Base-by-base conservation (phyloP, 2,329 filamentous ascomycete genomes). In the Botryosphaeria dothidea region DNA sequence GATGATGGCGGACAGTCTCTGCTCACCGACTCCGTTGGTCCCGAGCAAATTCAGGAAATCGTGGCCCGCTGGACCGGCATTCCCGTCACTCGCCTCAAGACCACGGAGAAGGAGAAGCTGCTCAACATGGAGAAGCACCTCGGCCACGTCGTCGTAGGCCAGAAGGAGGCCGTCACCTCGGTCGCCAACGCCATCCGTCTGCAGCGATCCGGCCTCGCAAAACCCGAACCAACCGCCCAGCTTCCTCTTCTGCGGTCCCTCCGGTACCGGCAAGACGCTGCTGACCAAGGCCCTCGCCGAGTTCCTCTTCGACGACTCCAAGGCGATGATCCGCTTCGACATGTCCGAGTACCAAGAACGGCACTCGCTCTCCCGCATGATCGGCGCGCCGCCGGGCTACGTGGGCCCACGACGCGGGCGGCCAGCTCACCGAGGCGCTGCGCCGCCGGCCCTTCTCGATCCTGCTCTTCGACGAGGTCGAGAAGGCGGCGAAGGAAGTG, bases 261-360 rank as follows among this genome's bases (percentile, higher is more conserved):
- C 94, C 0, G 95, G 95, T 83, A 99, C 95, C 13, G 95, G 95
- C 84, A 99, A 99, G 82, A 99, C 95, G 19, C 84, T 99, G 21
- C 88, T 99, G 65, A 98, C 94, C 69, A 99, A 99, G 80, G 95
- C 94, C 17, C 85, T 99, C 66, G 95, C 95, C 56, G 95, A 99
- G 78, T 99, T 99, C 83, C 84, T 99, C 29, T 99, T 99, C 81
- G 95, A 99, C 75, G 95, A 99, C 71, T 82, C 94, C 27, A 97
- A 97, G 82, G 84, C 94, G 36, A 98, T 99, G 95, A 97, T 99
- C 72, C 91, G 95, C 43, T 96, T 99, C 81, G 95, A 99, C 77
- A 99, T 99, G 95, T 98, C 94, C 4, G 95, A 99, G 79, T 99
- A 99, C 79, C 96, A 99, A 79, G 95, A 99, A 80, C 90, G 94